Base-by-base conservation (phyloP, 352 stramenopile species). In the Phytophthora foliorum region DNA sequence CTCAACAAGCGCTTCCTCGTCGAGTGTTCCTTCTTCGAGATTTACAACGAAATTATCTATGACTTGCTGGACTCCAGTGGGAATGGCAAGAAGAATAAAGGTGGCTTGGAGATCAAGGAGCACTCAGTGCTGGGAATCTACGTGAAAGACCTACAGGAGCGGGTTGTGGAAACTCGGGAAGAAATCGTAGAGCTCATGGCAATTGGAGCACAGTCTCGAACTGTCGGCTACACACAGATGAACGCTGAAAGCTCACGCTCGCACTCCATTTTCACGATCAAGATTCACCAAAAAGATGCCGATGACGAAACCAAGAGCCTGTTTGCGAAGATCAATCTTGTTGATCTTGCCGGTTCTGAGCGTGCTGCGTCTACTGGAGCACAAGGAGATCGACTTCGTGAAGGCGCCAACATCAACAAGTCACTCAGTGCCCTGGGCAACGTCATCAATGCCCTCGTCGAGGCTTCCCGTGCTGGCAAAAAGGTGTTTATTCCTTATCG, bases 11-110 rank as follows among this genome's bases (percentile, higher is more conserved):
- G 86, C 39, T 98, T 96, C 64, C 73, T 98, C 8, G 87, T 99
- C 21, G 89, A 96, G 56, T 96, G 87, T 34, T 98, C 93, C 14
- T 99, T 97, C 78, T 95, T 99, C 62, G 95, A 99, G 68, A 98
- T 99, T 49, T 98, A 98, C 80, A 98, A 98, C 61, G 95, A 98
- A 74, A 95, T 95, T 46, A 98, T 98, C 57, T 98, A 96, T 64
- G 96, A 99, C 69, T 75, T 99, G 45, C 81, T 99, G 9, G 84
- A 97, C 57, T 88, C 91, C 10, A 97, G 74, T 29, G 82, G 84
- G n/a, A 92, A 93, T 51, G 63, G 75, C 42, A 97, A 96, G 80
- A 94, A 96, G 29, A 91, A 86, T 67, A 93, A 94, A 67, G 86
- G 85, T 32, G 90, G 91, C 2, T 81, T 98, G 19, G 88, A 98